Percentiles rank a stretch among this genome's conserved stretches.
These are phyloP conservation scores for Aspergillus sp. DNA, from an alignment of 2,329 filamentous ascomycete genomes.

Conservation along the genomic window DNA sequence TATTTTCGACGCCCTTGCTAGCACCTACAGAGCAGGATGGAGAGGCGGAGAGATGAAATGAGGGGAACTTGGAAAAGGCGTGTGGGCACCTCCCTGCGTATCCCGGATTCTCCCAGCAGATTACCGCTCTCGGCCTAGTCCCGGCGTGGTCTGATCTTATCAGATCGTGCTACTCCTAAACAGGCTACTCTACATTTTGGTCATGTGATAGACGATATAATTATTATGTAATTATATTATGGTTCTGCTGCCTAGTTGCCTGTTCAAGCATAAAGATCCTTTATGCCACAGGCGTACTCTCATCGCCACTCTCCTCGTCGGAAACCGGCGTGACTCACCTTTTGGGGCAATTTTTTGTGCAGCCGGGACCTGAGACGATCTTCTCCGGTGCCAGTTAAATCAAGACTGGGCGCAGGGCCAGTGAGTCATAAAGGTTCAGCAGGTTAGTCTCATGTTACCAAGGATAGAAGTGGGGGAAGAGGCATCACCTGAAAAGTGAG, in stretches of 20 bases:
- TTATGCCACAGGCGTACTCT: neutral
- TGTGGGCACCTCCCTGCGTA: no score
- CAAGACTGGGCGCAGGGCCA: neutral
- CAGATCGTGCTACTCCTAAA: constrained; percentile 27
- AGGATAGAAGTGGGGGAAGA: neutral
- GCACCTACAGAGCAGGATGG: neutral
- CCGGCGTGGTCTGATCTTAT: constrained; percentile 32
- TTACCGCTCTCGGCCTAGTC: neutral
- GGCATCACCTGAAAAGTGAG: constrained; percentile 2
- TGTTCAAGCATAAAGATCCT: neutral
- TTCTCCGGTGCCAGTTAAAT: neutral
- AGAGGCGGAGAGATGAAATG: neutral
- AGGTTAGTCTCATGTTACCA: neutral
- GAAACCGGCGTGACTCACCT: neutral
- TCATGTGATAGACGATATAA: neutral
- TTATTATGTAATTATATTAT: neutral
- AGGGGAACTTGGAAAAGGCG: constrained; percentile 1
- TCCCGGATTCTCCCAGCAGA: neutral
- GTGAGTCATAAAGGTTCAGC: neutral
- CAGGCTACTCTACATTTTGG: neutral
- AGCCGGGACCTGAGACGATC: neutral
- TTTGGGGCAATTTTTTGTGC: neutral
- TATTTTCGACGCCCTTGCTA: neutral
- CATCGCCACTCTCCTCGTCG: neutral
- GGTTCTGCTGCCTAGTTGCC: constrained; percentile 1